A percentile compares a stretch with the other conserved stretches of the same genome.
These are phyloP conservation scores for Knoxdaviesia proteae DNA, from an alignment of 2,329 filamentous ascomycete genomes.

Conservation along the genomic window DNA sequence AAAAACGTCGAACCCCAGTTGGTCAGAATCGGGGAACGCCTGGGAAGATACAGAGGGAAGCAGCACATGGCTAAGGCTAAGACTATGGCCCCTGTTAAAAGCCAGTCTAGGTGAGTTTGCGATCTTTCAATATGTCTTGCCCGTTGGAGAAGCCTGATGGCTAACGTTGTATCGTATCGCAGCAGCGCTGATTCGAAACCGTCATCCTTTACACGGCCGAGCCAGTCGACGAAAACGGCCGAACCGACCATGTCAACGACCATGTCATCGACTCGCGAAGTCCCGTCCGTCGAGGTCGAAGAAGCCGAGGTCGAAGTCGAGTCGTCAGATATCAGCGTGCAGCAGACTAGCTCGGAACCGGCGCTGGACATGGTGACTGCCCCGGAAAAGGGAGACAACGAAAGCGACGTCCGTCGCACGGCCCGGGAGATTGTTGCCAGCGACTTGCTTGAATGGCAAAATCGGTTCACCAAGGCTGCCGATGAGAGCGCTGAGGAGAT, in stretches of 20 bases:
- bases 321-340: no score
- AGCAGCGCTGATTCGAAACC: constrained; percentile 8
- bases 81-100: constrained; percentile 8
- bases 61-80: constrained; percentile 15
- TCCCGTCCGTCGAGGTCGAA: not conserved
- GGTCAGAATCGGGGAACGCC: constrained; percentile 71
- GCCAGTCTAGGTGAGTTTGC: constrained; percentile 8
- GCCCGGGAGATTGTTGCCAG: constrained; percentile 48
- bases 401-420: constrained; percentile 33
- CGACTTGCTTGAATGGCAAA: constrained; percentile 71
- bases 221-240: constrained; percentile 3
- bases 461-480: constrained; percentile 67
- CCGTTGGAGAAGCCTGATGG: not conserved
- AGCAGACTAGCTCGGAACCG: no score
- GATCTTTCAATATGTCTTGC: not conserved
- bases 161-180: not conserved
- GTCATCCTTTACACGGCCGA: constrained; percentile 22
- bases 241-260: constrained; percentile 8
- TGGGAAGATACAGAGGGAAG: constrained; percentile 51
- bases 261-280: constrained; percentile 4
- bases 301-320: not conserved
- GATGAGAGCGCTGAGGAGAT: constrained; percentile 62
- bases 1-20: constrained; percentile 93
- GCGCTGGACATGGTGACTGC: constrained; percentile 13
- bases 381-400: constrained; percentile 23